Evolutionary conservation across 2,329 filamentous ascomycete species (phyloP).

Genomic region (Didymella pinodella): DNA sequence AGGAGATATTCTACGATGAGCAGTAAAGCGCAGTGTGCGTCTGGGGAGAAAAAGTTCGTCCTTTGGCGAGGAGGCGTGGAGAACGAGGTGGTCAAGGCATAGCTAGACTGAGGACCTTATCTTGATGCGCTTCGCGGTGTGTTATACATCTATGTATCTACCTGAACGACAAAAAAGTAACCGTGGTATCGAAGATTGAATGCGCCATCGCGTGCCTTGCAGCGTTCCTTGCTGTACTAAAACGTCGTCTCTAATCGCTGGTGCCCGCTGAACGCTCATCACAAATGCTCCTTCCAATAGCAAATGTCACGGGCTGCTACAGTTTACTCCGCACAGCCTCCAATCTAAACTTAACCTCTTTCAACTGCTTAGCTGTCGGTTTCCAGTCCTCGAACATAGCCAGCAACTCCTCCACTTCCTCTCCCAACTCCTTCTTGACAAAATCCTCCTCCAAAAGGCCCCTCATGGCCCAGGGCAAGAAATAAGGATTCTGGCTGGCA

Average conservation of each 20-base stretch:
- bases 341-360: slow-evolving; percentile 93
- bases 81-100: too few relatives aligned
- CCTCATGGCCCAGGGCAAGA: slow-evolving; percentile 94
- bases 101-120: too few relatives aligned
- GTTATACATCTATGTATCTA: slow-evolving; percentile 3
- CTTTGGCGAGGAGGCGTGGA: too few relatives aligned
- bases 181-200: slow-evolving; percentile 1
- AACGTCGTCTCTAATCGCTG: too few relatives aligned
- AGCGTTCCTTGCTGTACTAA: too few relatives aligned
- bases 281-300: not conserved
- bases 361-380: slow-evolving; percentile 85
- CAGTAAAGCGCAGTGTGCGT: slow-evolving; percentile 14
- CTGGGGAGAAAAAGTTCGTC: too few relatives aligned
- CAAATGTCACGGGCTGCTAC: slow-evolving; percentile 34
- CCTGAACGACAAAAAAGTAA: not conserved
- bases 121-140: not conserved
- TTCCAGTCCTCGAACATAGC: slow-evolving; percentile 93
- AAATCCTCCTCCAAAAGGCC: slow-evolving; percentile 91
- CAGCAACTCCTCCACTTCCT: slow-evolving; percentile 82
- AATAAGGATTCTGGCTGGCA: slow-evolving; percentile 76
- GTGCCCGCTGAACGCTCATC: not conserved
- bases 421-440: slow-evolving; percentile 79
- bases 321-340: slow-evolving; percentile 91
- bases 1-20: slow-evolving; percentile 77
- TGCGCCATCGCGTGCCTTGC: not conserved